Evolutionary conservation across 2,329 filamentous ascomycete genomes (phyloP).

Genomic region (Penicillium frequentans): DNA sequence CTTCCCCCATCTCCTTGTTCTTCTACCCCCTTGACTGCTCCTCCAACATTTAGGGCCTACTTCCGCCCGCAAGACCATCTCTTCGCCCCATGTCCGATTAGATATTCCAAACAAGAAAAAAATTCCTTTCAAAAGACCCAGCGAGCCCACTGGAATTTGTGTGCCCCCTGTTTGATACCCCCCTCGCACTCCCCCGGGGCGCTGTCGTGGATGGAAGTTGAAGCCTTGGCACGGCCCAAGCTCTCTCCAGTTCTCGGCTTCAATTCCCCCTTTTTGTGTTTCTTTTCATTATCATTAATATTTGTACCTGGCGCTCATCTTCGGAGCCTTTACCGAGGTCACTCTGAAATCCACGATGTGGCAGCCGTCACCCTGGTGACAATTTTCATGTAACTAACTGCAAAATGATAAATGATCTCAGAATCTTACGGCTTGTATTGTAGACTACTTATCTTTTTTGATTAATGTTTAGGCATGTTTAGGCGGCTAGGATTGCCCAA

Average conservation of each 20-base stretch:
- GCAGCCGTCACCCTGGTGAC: slow-evolving; percentile 35
- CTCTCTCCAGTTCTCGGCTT: slow-evolving; percentile 3
- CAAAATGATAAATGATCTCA: slow-evolving; percentile 3
- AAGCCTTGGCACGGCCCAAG: slow-evolving; percentile 5
- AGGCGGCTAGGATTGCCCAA: too few relatives aligned
- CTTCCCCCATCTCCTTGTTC: neutral
- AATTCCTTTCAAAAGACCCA: slow-evolving; percentile 16
- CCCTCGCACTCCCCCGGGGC: slow-evolving; percentile 6
- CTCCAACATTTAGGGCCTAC: slow-evolving; percentile 27
- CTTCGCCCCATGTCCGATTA: slow-evolving; percentile 19
- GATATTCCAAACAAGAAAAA: slow-evolving; percentile 24
- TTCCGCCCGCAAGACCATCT: slow-evolving; percentile 26
- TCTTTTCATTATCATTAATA: slow-evolving; percentile 11
- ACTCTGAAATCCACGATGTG: slow-evolving; percentile 18
- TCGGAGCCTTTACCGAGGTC: neutral
- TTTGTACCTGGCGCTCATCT: slow-evolving; percentile 33
- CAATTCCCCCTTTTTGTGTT: slow-evolving; percentile 7
- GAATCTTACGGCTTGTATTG: too few relatives aligned
- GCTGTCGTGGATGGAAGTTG: slow-evolving; percentile 2
- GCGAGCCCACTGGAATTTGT: slow-evolving; percentile 14
- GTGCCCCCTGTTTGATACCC: slow-evolving; percentile 26
- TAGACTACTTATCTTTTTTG: neutral
- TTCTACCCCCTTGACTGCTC: neutral
- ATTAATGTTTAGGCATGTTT: neutral
- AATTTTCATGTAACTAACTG: slow-evolving; percentile 22